Evolutionary conservation across 1,284 basidiomycete genomes (phyloP).

Genomic region (Microbotryomycetes sp.): DNA sequence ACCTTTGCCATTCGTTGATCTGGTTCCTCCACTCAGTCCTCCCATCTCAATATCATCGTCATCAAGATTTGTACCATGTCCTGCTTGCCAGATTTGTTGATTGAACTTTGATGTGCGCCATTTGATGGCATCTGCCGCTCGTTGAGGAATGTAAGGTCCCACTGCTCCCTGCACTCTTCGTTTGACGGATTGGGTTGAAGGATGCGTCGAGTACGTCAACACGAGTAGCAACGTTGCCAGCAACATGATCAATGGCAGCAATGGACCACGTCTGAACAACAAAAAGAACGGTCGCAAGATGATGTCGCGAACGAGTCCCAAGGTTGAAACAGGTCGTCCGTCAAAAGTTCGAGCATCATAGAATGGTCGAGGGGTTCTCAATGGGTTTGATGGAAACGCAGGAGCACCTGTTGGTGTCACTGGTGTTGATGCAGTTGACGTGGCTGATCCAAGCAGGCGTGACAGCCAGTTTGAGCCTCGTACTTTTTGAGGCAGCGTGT

Average conservation of each 20-base stretch:
- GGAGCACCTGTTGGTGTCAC: neutral
- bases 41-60: neutral
- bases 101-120: constrained; percentile 8
- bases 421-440: neutral
- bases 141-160: constrained; percentile 32
- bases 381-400: neutral
- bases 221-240: constrained; percentile 15
- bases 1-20: neutral
- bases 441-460: neutral
- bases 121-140: constrained; percentile 27
- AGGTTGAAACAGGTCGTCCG: neutral
- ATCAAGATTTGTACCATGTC: neutral
- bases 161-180: constrained; percentile 29
- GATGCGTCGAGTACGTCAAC: constrained; percentile 28
- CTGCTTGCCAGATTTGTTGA: neutral
- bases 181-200: constrained; percentile 23
- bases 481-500: neutral
- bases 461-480: neutral
- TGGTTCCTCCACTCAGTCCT: neutral
- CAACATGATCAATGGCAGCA: constrained; percentile 18
- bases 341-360: constrained; percentile 6
- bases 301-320: constrained; percentile 17
- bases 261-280: constrained; percentile 25
- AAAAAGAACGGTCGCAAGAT: constrained; percentile 31
- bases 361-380: constrained; percentile 15